phyloP scores from a whole-genome alignment of 192 early-diverging fungal species.

The Coemansia sp. region DNA sequence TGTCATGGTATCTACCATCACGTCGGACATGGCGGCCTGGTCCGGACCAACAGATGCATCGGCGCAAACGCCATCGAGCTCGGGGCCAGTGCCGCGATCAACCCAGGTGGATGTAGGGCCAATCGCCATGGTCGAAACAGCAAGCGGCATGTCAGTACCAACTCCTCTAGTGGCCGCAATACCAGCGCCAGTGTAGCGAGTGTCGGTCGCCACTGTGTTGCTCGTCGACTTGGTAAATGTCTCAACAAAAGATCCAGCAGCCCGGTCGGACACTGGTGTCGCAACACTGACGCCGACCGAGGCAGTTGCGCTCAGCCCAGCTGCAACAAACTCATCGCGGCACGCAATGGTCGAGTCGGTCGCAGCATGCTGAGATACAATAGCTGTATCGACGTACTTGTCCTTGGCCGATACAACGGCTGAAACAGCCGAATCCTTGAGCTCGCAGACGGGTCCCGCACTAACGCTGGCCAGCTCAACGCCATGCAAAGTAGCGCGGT shows the following conservation, averaged over 20 bases:
- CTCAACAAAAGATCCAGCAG: neutral
- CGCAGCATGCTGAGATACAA: neutral
- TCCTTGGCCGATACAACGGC: neutral
- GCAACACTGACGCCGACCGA: constrained; percentile 9
- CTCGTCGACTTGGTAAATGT: constrained; percentile 14
- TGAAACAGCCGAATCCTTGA: constrained; percentile 10
- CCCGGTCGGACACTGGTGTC: constrained; percentile 1
- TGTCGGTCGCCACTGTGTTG: constrained; percentile 1
- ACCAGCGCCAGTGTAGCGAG: constrained; percentile 13
- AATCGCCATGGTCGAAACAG: constrained; percentile 4
- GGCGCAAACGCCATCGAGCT: neutral
- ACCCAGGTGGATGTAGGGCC: neutral
- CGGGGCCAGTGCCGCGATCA: constrained; percentile 4
- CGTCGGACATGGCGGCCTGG: neutral
- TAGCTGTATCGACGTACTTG: neutral
- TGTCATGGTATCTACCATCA: neutral
- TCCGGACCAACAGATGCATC: constrained; percentile 3
- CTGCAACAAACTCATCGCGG: constrained; percentile 6
- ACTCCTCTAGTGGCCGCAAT: neutral
- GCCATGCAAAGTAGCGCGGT: constrained; percentile 15
- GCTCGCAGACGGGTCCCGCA: constrained; percentile 11
- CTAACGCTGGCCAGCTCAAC: constrained; percentile 15
- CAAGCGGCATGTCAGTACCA: constrained; percentile 4
- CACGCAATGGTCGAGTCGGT: neutral
- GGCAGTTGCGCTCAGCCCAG: neutral